A percentile compares a stretch with the other conserved stretches of the same genome.
Evolutionary conservation across 2,329 filamentous ascomycete genomes (phyloP).

Genomic region (Emmonsia crescens): DNA sequence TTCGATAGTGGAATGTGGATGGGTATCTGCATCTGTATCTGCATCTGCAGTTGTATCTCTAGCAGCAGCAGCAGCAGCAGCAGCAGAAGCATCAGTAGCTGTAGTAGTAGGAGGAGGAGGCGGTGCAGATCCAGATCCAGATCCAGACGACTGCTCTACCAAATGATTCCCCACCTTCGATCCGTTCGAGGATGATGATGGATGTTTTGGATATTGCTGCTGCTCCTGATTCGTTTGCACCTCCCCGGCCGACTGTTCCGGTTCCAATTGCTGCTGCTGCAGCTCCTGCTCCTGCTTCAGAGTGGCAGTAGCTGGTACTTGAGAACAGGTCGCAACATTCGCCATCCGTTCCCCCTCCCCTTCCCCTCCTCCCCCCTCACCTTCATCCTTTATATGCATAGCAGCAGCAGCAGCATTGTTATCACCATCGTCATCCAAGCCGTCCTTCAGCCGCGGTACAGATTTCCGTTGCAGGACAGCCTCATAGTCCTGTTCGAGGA

Average conservation of each 20-base stretch:
- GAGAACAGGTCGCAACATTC: not conserved
- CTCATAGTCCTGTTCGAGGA: slow-evolving; percentile 33
- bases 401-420: not conserved
- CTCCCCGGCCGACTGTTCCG: no score
- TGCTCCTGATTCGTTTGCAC: not conserved
- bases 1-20: slow-evolving; percentile 18
- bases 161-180: not conserved
- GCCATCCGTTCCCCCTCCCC: not conserved
- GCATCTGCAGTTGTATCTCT: not conserved
- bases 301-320: not conserved
- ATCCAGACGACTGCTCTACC: not conserved
- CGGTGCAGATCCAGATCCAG: no score
- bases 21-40: slow-evolving; percentile 11
- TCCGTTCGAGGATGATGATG: not conserved
- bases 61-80: no score
- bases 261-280: not conserved
- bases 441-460: not conserved
- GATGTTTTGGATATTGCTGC: not conserved
- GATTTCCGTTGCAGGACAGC: slow-evolving; percentile 8
- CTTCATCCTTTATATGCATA: no score
- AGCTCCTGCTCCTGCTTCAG: not conserved
- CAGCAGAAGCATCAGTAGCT: no score
- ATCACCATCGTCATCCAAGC: not conserved
- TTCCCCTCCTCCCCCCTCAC: no score
- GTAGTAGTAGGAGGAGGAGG: no score